A percentile compares a stretch with the other conserved stretches of the same genome.
Evolutionary conservation across 2,329 filamentous ascomycete species (phyloP).

Genomic region (Ascochyta rabiei): DNA sequence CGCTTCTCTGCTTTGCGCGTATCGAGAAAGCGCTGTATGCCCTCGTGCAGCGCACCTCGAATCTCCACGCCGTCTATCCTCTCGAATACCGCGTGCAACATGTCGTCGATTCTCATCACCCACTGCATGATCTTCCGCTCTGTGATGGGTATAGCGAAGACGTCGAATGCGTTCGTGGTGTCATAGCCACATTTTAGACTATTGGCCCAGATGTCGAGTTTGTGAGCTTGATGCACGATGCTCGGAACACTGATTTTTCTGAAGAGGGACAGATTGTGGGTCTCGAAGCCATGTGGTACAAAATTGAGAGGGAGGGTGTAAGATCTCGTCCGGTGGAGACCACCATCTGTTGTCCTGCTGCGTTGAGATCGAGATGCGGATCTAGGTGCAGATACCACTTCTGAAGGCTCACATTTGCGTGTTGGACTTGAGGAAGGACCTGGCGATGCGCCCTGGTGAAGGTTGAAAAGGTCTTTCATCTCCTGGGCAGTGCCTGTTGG

Average conservation of each 20-base stretch:
- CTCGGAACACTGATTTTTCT: background rate
- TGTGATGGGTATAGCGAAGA: slow-evolving; percentile 5
- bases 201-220: slow-evolving; percentile 29
- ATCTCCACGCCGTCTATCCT: slow-evolving; percentile 13
- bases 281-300: slow-evolving; percentile 34
- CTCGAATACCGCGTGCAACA: slow-evolving; percentile 18
- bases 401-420: background rate
- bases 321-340: slow-evolving; percentile 40
- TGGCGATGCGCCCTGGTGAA: background rate
- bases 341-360: slow-evolving; percentile 13
- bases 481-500: background rate
- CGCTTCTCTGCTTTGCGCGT: slow-evolving; percentile 3
- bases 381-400: background rate
- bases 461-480: slow-evolving; percentile 4
- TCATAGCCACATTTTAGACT: slow-evolving; percentile 27
- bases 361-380: background rate
- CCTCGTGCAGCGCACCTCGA: slow-evolving; percentile 19
- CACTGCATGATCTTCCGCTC: slow-evolving; percentile 21
- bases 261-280: slow-evolving; percentile 29
- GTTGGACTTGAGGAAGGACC: background rate
- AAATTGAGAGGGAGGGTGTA: slow-evolving; percentile 49
- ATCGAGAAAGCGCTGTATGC: slow-evolving; percentile 17
- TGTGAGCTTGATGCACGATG: slow-evolving; percentile 18
- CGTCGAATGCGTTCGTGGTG: slow-evolving; percentile 14
- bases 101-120: slow-evolving; percentile 21